Evolutionary conservation across 495 filamentous ascomycete species (phyloP).

Genomic region (Daldinia bambusicola): DNA sequence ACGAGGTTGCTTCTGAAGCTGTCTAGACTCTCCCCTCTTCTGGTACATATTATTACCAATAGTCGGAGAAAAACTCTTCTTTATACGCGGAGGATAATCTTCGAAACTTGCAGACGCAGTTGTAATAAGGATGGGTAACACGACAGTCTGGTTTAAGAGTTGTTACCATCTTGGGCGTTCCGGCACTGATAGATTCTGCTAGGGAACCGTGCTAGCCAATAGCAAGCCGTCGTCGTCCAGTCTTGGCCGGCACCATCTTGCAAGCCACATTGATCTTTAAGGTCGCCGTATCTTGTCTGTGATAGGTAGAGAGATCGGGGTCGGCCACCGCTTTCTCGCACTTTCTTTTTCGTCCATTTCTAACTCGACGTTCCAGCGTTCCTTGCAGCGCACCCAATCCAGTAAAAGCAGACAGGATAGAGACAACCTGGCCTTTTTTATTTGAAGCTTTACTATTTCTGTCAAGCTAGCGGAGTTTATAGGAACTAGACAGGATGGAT

Average conservation of each 20-base stretch:
- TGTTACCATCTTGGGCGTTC: constrained; percentile 35
- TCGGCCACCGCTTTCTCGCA: constrained; percentile 37
- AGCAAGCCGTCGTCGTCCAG: constrained; percentile 12
- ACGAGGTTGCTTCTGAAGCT: constrained; percentile 3
- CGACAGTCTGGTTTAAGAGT: constrained; percentile 27
- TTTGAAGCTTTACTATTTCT: constrained; percentile 21
- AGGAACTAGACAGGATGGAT: constrained; percentile 22
- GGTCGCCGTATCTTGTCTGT: constrained; percentile 27
- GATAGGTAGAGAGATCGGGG: constrained; percentile 30
- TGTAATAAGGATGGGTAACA: constrained; percentile 35
- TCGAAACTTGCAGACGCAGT: constrained; percentile 36
- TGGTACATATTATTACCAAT: constrained; percentile 12
- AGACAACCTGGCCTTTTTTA: constrained; percentile 24
- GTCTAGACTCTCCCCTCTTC: constrained; percentile 16
- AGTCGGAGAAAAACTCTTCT: constrained; percentile 27
- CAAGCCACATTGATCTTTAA: constrained; percentile 27
- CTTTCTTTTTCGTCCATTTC: constrained; percentile 36
- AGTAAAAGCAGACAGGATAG: constrained; percentile 17
- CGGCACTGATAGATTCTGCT: constrained; percentile 23
- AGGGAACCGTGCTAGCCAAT: constrained; percentile 19
- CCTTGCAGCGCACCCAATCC: constrained; percentile 35
- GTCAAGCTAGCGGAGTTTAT: constrained; percentile 29
- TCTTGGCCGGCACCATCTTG: constrained; percentile 36
- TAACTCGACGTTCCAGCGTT: constrained; percentile 17
- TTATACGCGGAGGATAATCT: constrained; percentile 7